Percentiles rank a stretch among this genome's conserved stretches.
Conservation (phyloP, 768 basidiomycete species). For the Chlorophyllum brunneum region DNA sequence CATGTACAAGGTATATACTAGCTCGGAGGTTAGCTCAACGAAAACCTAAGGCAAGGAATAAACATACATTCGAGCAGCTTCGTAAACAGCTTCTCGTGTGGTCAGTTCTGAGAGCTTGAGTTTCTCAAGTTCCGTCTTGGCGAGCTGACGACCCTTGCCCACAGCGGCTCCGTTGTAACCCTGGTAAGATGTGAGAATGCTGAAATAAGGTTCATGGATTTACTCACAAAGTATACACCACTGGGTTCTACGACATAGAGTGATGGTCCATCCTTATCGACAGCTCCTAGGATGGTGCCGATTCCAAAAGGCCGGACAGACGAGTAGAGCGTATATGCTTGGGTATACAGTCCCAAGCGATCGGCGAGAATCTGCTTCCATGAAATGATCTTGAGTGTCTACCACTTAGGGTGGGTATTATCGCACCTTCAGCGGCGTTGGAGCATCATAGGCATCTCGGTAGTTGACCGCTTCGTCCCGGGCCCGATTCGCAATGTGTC, state of each 20-base stretch:
- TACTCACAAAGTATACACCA: conserved; percentile 81
- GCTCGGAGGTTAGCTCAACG: neutral
- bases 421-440: conserved; percentile 76
- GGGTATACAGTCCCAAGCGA: conserved; percentile 84
- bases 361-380: conserved; percentile 43
- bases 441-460: conserved; percentile 68
- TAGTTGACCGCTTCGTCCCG: conserved; percentile 77
- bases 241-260: conserved; percentile 94
- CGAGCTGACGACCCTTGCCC: conserved; percentile 96
- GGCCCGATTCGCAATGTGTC: conserved; percentile 81
- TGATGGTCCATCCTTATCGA: conserved; percentile 84
- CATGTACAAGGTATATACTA: conserved; percentile 96
- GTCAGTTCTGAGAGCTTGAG: conserved; percentile 81
- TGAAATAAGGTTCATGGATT: neutral
- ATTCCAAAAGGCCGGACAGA: conserved; percentile 97
- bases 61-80: conserved; percentile 92
- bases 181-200: conserved; percentile 32
- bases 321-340: conserved; percentile 96
- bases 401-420: conserved; percentile 13
- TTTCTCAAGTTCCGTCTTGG: conserved; percentile 98
- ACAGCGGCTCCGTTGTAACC: conserved; percentile 97
- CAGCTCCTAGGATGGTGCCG: conserved; percentile 84
- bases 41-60: neutral
- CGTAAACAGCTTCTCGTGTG: conserved; percentile 80
- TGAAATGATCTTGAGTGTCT: neutral